phyloP scores from a whole-genome alignment of 1,139 yeast genomes.

The Nakaseomyces uthaithaninus region DNA sequence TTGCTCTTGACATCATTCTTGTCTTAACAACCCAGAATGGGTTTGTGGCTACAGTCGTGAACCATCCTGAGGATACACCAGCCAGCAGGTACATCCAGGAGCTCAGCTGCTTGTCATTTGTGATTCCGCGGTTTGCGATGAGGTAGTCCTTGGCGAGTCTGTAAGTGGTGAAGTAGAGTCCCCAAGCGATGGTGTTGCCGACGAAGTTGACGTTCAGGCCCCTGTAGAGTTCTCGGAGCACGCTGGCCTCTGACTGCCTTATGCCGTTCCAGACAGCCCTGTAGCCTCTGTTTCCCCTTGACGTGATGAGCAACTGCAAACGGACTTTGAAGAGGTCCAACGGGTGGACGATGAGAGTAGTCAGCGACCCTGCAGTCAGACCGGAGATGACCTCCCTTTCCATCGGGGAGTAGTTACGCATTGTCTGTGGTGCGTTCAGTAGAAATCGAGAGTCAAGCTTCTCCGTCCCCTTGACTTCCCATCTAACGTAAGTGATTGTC shows the following conservation, averaged over 20 bases:
- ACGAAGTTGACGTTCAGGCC: conserved; percentile 74
- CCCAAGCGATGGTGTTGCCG: conserved; percentile 88
- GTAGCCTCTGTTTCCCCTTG: conserved; percentile 11
- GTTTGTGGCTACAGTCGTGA: conserved; percentile 71
- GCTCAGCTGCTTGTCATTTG: conserved; percentile 24
- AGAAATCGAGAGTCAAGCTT: not conserved
- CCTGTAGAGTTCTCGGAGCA: conserved; percentile 46
- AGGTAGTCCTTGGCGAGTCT: conserved; percentile 43
- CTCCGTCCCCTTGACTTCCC: no score
- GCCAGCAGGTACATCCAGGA: conserved; percentile 38
- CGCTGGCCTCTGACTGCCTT: not conserved
- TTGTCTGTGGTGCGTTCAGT: conserved; percentile 2
- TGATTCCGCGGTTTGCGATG: not conserved
- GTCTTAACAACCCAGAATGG: conserved; percentile 98
- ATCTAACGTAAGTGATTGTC: no score
- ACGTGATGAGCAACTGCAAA: conserved; percentile 43
- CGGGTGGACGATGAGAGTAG: conserved; percentile 82
- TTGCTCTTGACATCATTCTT: conserved; percentile 60
- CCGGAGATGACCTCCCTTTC: conserved; percentile 64
- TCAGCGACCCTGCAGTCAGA: conserved; percentile 68
- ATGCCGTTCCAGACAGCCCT: conserved; percentile 2
- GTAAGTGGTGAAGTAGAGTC: conserved; percentile 70
- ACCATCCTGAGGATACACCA: conserved; percentile 62
- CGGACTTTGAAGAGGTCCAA: conserved; percentile 77
- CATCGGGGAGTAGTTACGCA: conserved; percentile 21